Base-by-base conservation (phyloP, 1,139 yeast genomes). In the Maudiozyma humilis region DNA sequence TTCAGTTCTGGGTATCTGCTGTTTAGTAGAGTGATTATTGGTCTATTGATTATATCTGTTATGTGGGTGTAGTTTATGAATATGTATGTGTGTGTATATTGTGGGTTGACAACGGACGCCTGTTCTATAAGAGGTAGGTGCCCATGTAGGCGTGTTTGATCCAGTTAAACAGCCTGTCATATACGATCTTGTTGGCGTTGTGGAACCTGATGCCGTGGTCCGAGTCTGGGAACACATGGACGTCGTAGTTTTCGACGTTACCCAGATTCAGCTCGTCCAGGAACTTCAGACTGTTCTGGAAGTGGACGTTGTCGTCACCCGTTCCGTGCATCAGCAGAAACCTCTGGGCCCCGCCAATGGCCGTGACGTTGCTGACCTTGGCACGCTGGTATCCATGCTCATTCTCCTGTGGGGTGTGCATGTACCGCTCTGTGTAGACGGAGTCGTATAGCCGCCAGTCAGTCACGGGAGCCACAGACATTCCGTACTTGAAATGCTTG, bases 231-330 rank as follows among this genome's bases (percentile, higher is more conserved):
- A 82, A 83, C 3, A 82, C 73, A 70, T 78, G 80, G 51, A 82
- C 68, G 56, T 83, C 91, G 53, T 76, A 83, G 61, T 83, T 83
- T 54, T 81, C 86, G 34, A 82, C 71, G 4, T 68, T 69, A 10
- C 67, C 73, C 44, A 79, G 56, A 56, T 82, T 76, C 49, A 82
- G 70, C 48, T 72, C 68, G 57, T 83, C 91, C 43, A 83, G 59
- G 18, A 83, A 66, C 57, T 77, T 78, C 50, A 81, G 70, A 18
- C 82, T 69, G 62, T 83, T 80, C 59, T 83, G 93, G 59, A 82
- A 74, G 62, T 83, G 93, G 34, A 83, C 93, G 51, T 83, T 83
- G 60, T 83, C 93, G 62, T 83, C 93, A 16, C 89, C 91, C 1
- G 85, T 75, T 8, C 93, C 93, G 60, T 83, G 93, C 71, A 82